Base-by-base conservation (phyloP, 2,329 filamentous ascomycete genomes). In the Elsinoe necatrix region DNA sequence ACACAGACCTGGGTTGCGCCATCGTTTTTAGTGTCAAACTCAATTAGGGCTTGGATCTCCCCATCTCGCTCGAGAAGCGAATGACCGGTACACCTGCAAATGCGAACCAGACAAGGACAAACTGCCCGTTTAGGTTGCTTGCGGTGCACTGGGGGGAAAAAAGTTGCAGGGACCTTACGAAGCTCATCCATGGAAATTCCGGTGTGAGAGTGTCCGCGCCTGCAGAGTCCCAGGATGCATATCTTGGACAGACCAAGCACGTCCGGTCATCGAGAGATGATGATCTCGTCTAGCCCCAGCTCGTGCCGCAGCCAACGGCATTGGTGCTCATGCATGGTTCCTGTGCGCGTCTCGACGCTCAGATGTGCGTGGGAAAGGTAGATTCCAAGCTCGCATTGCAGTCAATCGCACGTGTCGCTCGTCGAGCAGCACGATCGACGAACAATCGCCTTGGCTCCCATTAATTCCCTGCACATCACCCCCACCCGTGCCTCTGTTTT, bases 1-100 rank as follows among this genome's bases (percentile, higher is more conserved):
- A 52, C 48, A 52, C 48, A 37, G 48, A 52, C 48, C 48, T 52
- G 48, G 48, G 48, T 52, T 52, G 48, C 48, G 48, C 48, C 48
- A 52, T 52, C 31, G 48, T 39, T 52, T 9, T 34, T 52, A 37
- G 48, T 20, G 25, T 39, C 48, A 29, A 52, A 52, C 48, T 39
- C 48, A 52, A 52, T 52, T 29, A 52, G 48, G 48, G 48, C 48
- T 37, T n/a, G 20, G 16, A 39, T 25, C 48, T 52, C 48, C 48
- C 31, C 48, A 52, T 52, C 39, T 52, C 20, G 18, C 29, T 35
- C 48, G 31, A 52, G 48, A 37, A 37, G 48, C 48, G 48, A 52
- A 34, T 37, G 31, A 52, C 48, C 48, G 48, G 48, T 52, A 52
- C 48, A 52, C 16, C 48, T 18, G 29, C 48, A 52, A 52, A 29